These are phyloP conservation scores for Nothophaeocryptopus gaeumannii DNA, from an alignment of 2,329 filamentous ascomycete species.

Conservation along the genomic window DNA sequence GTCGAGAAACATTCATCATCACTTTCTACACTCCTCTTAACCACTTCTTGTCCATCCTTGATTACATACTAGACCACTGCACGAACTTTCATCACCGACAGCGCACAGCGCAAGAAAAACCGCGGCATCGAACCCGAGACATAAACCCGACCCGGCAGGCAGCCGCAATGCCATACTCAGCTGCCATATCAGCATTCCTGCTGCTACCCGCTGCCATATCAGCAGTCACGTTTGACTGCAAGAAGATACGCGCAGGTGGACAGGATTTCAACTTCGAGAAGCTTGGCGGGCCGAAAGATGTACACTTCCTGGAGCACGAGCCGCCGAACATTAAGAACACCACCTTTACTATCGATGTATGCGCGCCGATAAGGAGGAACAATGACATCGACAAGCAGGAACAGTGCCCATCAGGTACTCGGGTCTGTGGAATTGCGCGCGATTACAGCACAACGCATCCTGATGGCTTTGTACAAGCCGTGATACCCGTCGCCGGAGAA, in stretches of 20 bases:
- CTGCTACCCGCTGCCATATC: constrained; percentile 35
- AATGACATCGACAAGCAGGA: constrained; percentile 54
- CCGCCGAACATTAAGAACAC: constrained; percentile 63
- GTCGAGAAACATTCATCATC: no score
- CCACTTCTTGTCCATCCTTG: no score
- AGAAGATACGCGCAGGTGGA: constrained; percentile 57
- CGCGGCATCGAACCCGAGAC: no score
- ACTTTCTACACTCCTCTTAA: no score
- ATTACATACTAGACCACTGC: no score
- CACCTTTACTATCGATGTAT: constrained; percentile 79
- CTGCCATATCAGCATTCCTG: constrained; percentile 23
- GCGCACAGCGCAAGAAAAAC: no score
- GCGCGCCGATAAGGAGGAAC: constrained; percentile 62
- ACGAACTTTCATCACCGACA: no score
- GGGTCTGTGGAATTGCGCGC: constrained; percentile 74
- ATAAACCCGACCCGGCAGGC: no score
- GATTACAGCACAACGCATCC: constrained; percentile 51
- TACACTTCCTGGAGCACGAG: constrained; percentile 53
- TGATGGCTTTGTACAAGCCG: constrained; percentile 51
- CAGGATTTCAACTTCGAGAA: constrained; percentile 62
- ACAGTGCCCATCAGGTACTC: constrained; percentile 64
- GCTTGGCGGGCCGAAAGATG: constrained; percentile 66
- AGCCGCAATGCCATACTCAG: constrained; percentile 19
- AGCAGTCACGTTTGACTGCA: constrained; percentile 59
- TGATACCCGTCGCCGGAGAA: constrained; percentile 73